Conservation (phyloP, 2,329 filamentous ascomycete genomes). For the Zarea fungicola region DNA sequence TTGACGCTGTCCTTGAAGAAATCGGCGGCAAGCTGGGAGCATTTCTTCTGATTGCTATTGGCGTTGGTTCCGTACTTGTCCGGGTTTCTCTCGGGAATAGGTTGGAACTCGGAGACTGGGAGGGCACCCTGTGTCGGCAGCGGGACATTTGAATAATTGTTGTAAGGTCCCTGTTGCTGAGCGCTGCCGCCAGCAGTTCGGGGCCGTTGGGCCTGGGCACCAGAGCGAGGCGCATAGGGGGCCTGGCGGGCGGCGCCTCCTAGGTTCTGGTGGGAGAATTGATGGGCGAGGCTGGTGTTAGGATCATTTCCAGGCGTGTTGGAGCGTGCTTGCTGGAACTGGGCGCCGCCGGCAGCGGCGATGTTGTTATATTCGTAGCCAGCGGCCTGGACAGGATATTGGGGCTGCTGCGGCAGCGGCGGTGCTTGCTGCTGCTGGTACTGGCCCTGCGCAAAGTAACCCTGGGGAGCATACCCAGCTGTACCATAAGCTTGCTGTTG, state of each 20-base stretch:
- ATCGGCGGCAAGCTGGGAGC: slow-evolving; percentile 67
- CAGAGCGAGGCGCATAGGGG: slow-evolving; percentile 62
- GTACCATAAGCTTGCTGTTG: slow-evolving; percentile 38
- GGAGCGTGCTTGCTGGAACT: slow-evolving; percentile 44
- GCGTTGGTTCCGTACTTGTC: slow-evolving; percentile 65
- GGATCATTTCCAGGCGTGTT: slow-evolving; percentile 68
- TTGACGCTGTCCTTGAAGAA: slow-evolving; percentile 99
- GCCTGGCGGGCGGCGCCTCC: slow-evolving; percentile 65
- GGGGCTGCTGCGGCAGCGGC: slow-evolving; percentile 40
- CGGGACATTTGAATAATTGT: slow-evolving; percentile 58
- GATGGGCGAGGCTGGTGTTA: slow-evolving; percentile 86
- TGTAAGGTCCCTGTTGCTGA: slow-evolving; percentile 59
- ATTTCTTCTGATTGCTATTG: slow-evolving; percentile 67
- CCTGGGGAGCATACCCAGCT: slow-evolving; percentile 19
- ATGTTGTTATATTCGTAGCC: slow-evolving; percentile 46
- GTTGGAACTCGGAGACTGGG: slow-evolving; percentile 67
- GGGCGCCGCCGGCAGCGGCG: slow-evolving; percentile 29
- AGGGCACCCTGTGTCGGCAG: slow-evolving; percentile 55
- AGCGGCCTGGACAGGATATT: slow-evolving; percentile 34
- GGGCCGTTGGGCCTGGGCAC: slow-evolving; percentile 69
- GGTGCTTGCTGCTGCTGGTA: slow-evolving; percentile 58
- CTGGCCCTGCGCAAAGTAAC: slow-evolving; percentile 48
- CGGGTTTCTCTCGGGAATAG: slow-evolving; percentile 79
- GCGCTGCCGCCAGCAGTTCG: slow-evolving; percentile 71
- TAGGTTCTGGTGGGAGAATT: slow-evolving; percentile 95